Conservation (phyloP, 108 stramenopile genomes). For the Conticribra weissflogii region DNA sequence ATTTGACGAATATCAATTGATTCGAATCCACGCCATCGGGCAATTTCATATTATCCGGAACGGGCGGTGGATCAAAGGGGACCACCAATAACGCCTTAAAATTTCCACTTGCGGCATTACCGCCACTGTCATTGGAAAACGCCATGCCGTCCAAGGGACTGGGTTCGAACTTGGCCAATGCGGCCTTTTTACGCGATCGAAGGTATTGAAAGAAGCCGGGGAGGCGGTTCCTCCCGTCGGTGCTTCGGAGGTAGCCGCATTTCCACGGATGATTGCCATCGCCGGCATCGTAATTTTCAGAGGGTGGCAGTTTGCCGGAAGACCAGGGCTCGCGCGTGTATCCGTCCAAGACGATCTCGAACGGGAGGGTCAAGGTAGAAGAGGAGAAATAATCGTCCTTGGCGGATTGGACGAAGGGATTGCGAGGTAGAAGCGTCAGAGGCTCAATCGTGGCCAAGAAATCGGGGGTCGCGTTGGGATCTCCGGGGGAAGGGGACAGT, state of each 20-base stretch:
- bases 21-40: slow-evolving; percentile 34
- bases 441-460: slow-evolving; percentile 68
- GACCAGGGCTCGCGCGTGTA: slow-evolving; percentile 86
- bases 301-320: slow-evolving; percentile 26
- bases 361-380: slow-evolving; percentile 29
- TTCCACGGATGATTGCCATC: slow-evolving; percentile 20
- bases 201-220: slow-evolving; percentile 80
- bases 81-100: slow-evolving; percentile 56
- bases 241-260: slow-evolving; percentile 39
- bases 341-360: slow-evolving; percentile 63
- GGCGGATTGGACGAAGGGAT: not conserved
- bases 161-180: slow-evolving; percentile 61
- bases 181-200: slow-evolving; percentile 72
- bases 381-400: slow-evolving; percentile 1
- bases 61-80: slow-evolving; percentile 54
- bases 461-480: slow-evolving; percentile 71
- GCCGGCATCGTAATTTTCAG: slow-evolving; percentile 9
- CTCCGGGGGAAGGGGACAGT: slow-evolving; percentile 31
- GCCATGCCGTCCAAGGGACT: slow-evolving; percentile 2
- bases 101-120: not conserved
- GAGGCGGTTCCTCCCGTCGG: slow-evolving; percentile 76
- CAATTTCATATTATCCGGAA: slow-evolving; percentile 21
- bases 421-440: slow-evolving; percentile 17
- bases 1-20: slow-evolving; percentile 47
- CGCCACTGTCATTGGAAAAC: not conserved